Base-by-base conservation (phyloP, 192 early-diverging fungal genomes). In the Bifiguratus adelaidae region DNA sequence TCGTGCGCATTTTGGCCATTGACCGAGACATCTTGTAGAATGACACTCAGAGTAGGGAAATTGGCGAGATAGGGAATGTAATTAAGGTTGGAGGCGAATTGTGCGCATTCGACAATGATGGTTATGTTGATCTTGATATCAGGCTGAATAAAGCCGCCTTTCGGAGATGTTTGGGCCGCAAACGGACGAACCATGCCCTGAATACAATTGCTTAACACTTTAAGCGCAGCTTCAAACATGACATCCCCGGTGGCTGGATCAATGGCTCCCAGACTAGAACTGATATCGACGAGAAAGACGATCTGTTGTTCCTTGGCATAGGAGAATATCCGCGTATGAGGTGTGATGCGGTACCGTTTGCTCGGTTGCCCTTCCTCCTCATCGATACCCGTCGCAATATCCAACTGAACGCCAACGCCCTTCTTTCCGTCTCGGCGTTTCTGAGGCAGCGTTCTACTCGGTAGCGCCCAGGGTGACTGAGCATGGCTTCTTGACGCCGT, bases 281-380 rank as follows among this genome's bases (percentile, higher is more conserved):
- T 76, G 19, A 80, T 61, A 55, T 89, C 86, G 30, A 89, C 61
- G 38, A 86, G 58, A 49, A 86, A 77, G 2, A 81, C 77, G 20
- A 83, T 61, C 0, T 76, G 58, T 44, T 86, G 74, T 52, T 78
- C 61, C 18, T 63, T 53, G 26, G 72, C 67, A 32, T 83, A 44
- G 6, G 61, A 62, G 11, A 75, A 61, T 21, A 89, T 74, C 7
- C 70, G 60, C 0, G 86, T 83, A n/a, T 77, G 61, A 1, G 86
- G 82, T 7, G 78, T 82, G 11, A 88, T 62, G 22, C 69, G 55
- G 28, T 68, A 70, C 5, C 20, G 5, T 42, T 53, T 56, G n/a
- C 50, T 38, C 18, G 16, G 18, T 13, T n/a, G n/a, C n/a, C n/a
- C n/a, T n/a, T n/a, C n/a, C n/a, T n/a, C n/a, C n/a, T n/a, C n/a